Evolutionary conservation across 2,329 filamentous ascomycete genomes (phyloP).

Genomic region (Neofusicoccum ribis): DNA sequence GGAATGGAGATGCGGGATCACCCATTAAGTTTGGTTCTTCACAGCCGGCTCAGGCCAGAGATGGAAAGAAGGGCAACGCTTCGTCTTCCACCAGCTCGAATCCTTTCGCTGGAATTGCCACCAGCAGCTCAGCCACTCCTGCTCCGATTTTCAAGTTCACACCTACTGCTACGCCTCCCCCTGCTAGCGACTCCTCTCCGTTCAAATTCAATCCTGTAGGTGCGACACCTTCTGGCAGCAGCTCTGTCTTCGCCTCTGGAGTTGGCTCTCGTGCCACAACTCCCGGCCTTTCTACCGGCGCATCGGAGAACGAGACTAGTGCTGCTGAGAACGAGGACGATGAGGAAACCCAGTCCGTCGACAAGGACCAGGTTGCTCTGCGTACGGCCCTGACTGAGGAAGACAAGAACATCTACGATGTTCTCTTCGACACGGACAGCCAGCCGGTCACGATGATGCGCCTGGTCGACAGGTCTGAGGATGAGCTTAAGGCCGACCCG

Average conservation of each 20-base stretch:
- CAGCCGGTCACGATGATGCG: conserved; percentile 24
- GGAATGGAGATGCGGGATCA: conserved; percentile 15
- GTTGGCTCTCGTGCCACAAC: conserved; percentile 35
- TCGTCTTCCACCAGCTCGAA: conserved; percentile 19
- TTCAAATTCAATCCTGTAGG: conserved; percentile 19
- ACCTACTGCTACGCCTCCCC: conserved; percentile 5
- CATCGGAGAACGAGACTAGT: conserved; percentile 35
- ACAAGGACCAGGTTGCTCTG: background rate
- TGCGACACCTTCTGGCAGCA: conserved; percentile 12
- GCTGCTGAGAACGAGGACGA: conserved; percentile 31
- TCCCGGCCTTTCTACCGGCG: conserved; percentile 24
- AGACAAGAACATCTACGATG: conserved; percentile 32
- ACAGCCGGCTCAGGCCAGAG: conserved; percentile 4
- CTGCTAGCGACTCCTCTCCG: conserved; percentile 13
- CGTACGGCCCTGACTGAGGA: conserved; percentile 35
- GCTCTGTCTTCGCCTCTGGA: conserved; percentile 22
- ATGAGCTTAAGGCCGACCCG: conserved; percentile 23
- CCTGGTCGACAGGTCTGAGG: conserved; percentile 31
- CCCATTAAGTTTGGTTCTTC: conserved; percentile 20
- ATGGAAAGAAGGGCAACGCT: background rate
- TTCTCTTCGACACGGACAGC: conserved; percentile 31
- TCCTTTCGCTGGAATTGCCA: conserved; percentile 27
- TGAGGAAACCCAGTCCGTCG: conserved; percentile 31
- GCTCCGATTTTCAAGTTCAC: conserved; percentile 15
- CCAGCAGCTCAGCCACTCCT: background rate